A percentile compares a stretch with the other conserved stretches of the same genome.
These are phyloP conservation scores for Anisogramma anomala DNA, from an alignment of 2,329 filamentous ascomycete species.

Conservation along the genomic window DNA sequence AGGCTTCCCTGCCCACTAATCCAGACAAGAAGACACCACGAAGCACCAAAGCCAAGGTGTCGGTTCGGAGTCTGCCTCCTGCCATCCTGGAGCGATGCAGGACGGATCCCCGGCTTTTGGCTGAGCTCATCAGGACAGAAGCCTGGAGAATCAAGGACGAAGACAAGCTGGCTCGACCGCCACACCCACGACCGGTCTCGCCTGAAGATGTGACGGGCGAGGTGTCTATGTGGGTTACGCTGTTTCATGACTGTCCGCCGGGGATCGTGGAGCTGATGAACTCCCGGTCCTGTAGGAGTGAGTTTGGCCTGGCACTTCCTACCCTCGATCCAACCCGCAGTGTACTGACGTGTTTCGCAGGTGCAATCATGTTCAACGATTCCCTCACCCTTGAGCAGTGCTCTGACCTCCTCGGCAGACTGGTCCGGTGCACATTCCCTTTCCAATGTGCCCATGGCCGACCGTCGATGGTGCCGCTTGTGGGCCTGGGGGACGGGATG, in stretches of 20 bases:
- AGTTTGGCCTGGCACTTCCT: constrained; percentile 11
- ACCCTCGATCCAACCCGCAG: background rate
- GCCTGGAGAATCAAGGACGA: constrained; percentile 53
- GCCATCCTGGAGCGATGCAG: constrained; percentile 67
- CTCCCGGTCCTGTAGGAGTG: constrained; percentile 63
- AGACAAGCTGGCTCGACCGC: background rate
- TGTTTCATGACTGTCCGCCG: constrained; percentile 58
- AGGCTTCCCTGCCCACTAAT: background rate
- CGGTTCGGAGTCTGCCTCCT: constrained; percentile 44
- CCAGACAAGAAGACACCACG: background rate
- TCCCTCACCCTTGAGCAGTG: constrained; percentile 48
- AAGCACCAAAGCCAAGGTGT: constrained; percentile 15
- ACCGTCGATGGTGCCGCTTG: constrained; percentile 52
- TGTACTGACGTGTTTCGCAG: constrained; percentile 19
- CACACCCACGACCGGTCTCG: background rate
- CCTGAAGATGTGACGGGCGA: background rate
- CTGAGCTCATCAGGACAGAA: constrained; percentile 64
- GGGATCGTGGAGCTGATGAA: constrained; percentile 67
- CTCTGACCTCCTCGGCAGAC: constrained; percentile 37
- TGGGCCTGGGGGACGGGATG: constrained; percentile 35
- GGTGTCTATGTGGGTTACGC: constrained; percentile 41
- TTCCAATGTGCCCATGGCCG: constrained; percentile 78
- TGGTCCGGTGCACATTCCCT: constrained; percentile 58
- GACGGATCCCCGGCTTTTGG: constrained; percentile 57
- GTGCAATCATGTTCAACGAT: constrained; percentile 81